Percentiles rank a stretch among this genome's conserved stretches.
phyloP scores from a whole-genome alignment of 2,329 filamentous ascomycete species.

The Fusarium sp. region DNA sequence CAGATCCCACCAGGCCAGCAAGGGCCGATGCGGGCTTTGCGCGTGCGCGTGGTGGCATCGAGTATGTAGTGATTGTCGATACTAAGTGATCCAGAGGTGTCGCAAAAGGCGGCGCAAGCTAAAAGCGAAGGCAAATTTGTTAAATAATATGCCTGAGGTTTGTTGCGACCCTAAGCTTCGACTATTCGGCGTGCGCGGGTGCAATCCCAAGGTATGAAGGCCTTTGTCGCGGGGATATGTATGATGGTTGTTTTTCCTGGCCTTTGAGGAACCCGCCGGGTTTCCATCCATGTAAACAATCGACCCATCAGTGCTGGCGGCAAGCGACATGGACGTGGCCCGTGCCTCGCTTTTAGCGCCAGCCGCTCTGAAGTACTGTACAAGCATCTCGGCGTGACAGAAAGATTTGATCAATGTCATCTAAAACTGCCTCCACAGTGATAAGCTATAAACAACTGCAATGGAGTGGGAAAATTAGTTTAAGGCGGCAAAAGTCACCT shows the following conservation, averaged over 20 bases:
- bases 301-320: slow-evolving; percentile 3
- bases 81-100: slow-evolving; percentile 8
- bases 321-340: slow-evolving; percentile 10
- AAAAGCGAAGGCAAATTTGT: neutral
- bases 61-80: slow-evolving; percentile 2
- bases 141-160: neutral
- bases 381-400: neutral
- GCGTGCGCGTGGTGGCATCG: slow-evolving; percentile 45
- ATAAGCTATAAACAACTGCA: neutral
- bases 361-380: slow-evolving; percentile 15
- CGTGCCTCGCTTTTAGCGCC: slow-evolving; percentile 22
- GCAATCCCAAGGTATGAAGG: neutral
- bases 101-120: slow-evolving; percentile 6
- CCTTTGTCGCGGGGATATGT: slow-evolving; percentile 16
- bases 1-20: slow-evolving; percentile 56
- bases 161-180: neutral
- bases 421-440: neutral
- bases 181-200: neutral
- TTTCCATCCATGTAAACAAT: slow-evolving; percentile 36
- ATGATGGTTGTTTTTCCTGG: slow-evolving; percentile 29
- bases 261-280: slow-evolving; percentile 6
- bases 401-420: neutral
- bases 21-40: slow-evolving; percentile 45
- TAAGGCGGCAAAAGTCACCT: neutral
- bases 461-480: neutral